phyloP scores from a whole-genome alignment of 1,284 basidiomycete species.

The Ustilago hordei region DNA sequence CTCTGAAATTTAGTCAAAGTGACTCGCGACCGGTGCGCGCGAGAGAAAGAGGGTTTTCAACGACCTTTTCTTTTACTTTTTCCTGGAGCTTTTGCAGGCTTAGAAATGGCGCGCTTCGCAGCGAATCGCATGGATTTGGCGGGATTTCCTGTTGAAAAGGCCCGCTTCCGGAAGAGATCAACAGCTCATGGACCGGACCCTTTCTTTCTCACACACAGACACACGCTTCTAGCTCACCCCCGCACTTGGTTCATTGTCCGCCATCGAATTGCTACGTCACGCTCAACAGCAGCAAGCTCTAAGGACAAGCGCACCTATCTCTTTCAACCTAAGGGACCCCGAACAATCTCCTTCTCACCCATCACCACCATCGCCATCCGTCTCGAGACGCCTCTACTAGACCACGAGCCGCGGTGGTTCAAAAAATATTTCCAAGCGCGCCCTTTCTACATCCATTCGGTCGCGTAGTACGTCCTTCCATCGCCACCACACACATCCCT shows the following conservation, averaged over 20 bases:
- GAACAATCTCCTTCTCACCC: neutral
- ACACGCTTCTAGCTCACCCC: neutral
- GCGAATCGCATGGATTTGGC: constrained; percentile 10
- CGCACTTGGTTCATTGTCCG: constrained; percentile 8
- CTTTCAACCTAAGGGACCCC: neutral
- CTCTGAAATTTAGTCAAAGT: constrained; percentile 6
- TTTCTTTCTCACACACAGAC: neutral
- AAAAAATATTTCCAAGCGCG: neutral
- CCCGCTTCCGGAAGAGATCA: constrained; percentile 27
- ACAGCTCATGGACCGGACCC: constrained; percentile 7
- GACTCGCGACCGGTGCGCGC: constrained; percentile 3
- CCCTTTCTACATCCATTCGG: neutral
- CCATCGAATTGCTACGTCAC: constrained; percentile 13
- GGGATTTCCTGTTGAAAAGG: constrained; percentile 31
- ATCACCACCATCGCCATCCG: neutral
- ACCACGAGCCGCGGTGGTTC: neutral
- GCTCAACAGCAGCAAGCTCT: neutral
- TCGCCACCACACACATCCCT: neutral
- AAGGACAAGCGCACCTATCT: neutral
- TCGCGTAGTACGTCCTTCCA: neutral
- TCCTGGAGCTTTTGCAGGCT: constrained; percentile 5
- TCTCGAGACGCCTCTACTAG: neutral
- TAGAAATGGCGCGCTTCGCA: constrained; percentile 7
- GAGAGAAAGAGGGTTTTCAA: constrained; percentile 11
- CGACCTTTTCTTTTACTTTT: constrained; percentile 2